A percentile compares a stretch with the other conserved stretches of the same genome.
phyloP scores from a whole-genome alignment of 306 rosid species.

The Amphicarpaea edgeworthii region DNA sequence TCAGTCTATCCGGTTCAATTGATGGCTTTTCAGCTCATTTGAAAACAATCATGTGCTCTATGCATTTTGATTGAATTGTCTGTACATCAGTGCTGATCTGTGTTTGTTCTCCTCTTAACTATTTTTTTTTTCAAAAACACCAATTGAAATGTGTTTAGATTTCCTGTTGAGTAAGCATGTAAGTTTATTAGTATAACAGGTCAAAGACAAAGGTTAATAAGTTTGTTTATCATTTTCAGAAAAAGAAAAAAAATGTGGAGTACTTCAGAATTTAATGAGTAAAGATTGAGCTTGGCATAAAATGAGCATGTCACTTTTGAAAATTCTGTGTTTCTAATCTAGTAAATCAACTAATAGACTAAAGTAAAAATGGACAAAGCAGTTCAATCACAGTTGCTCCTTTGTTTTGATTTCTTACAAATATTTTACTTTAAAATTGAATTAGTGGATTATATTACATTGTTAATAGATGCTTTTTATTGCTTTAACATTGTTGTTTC shows the following conservation, averaged over 20 bases:
- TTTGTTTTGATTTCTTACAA: background rate
- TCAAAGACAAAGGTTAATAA: background rate
- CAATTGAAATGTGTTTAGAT: conserved; percentile 9
- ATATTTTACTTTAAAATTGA: background rate
- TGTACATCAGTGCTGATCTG: background rate
- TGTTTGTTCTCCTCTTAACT: background rate
- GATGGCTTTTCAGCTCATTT: conserved; percentile 24
- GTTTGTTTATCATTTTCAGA: background rate
- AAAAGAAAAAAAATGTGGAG: conserved; percentile 1
- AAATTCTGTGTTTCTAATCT: background rate
- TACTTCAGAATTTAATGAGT: background rate
- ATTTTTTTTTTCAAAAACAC: background rate
- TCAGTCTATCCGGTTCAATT: conserved; percentile 26
- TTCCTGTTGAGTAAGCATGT: conserved; percentile 6
- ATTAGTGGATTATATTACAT: background rate
- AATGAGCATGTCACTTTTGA: background rate
- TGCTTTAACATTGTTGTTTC: background rate
- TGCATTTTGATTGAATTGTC: conserved; percentile 31
- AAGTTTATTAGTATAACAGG: background rate
- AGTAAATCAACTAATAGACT: conserved; percentile 6
- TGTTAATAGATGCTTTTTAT: background rate
- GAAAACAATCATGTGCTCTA: background rate
- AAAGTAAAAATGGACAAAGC: background rate
- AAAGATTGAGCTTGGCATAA: background rate
- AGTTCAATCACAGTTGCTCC: conserved; percentile 6